Base-by-base conservation (phyloP, 2,329 filamentous ascomycete genomes). In the Aureobasidium musti region DNA sequence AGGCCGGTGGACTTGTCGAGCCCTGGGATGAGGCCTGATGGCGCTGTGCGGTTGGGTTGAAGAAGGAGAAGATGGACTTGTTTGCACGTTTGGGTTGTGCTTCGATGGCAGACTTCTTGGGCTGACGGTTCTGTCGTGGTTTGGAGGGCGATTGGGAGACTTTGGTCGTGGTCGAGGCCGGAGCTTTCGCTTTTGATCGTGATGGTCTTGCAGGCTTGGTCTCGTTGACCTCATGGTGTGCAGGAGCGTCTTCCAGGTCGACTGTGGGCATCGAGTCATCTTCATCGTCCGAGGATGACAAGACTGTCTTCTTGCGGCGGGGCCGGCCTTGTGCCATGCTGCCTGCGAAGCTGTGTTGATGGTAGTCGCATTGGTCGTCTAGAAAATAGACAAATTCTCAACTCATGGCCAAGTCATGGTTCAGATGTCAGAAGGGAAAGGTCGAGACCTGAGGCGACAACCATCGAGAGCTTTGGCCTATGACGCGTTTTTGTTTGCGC, bases 51-150 rank as follows among this genome's bases (percentile, higher is more conserved):
- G 76, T 75, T 60, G 75, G 75, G 72, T 77, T 80, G 74, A 83
- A 83, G 74, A 83, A 83, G 19, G 81, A 82, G 41, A 78, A 80
- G 59, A 82, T 81, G 11, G 80, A 76, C 70, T 79, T 81, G 30
- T 75, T 74, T 43, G 76, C 68, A 43, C 76, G 73, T 69, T 76
- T 74, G 21, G 76, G 70, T 66, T 79, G 78, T n/a, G 73, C 45
- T 14, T 50, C 23, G 30, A 45, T 7, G 23, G 10, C 73, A 21
- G 72, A 72, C 57, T 74, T 76, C 39, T 74, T 68, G 72, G 67
- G 74, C 26, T 49, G 47, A 49, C 61, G 47, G 21, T 5, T 41
- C 37, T 23, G 49, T 28, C 61, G 47, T 35, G 35, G 35, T n/a
- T 65, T 57, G 41, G 66, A 28, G 8, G 53, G 37, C 1, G 49